These are phyloP conservation scores for Lunasporangiospora selenospora DNA, from an alignment of 192 early-diverging fungal genomes.

Conservation along the genomic window DNA sequence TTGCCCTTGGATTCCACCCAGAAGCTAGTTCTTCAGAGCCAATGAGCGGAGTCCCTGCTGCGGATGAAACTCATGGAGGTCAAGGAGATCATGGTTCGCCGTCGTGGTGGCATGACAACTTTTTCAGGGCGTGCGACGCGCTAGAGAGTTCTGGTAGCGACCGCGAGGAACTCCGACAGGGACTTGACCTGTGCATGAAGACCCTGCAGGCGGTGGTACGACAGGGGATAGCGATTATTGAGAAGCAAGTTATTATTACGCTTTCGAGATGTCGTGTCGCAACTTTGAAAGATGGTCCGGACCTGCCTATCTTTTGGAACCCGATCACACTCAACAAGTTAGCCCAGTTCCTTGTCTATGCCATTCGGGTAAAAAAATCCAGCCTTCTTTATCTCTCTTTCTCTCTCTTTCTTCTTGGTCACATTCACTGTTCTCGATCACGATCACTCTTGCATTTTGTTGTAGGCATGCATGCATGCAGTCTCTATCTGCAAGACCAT, in stretches of 20 bases:
- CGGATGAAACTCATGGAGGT: slow-evolving; percentile 30
- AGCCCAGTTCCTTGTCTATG: slow-evolving; percentile 85
- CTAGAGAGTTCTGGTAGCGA: slow-evolving; percentile 57
- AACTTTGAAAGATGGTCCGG: slow-evolving; percentile 65
- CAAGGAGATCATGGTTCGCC: not conserved
- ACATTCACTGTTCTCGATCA: slow-evolving; percentile 16
- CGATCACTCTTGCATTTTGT: too few species aligned
- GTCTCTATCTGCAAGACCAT: too few species aligned
- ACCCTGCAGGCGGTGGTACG: slow-evolving; percentile 79
- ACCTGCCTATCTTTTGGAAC: slow-evolving; percentile 61
- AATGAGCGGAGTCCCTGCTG: too few species aligned
- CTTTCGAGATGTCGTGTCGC: slow-evolving; percentile 78
- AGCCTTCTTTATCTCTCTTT: not conserved
- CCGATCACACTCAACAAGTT: slow-evolving; percentile 75
- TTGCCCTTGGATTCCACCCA: slow-evolving; percentile 40
- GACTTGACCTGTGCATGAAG: slow-evolving; percentile 76
- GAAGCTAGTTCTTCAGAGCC: too few species aligned
- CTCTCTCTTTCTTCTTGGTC: slow-evolving; percentile 25
- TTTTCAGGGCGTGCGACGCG: slow-evolving; percentile 92
- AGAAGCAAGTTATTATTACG: slow-evolving; percentile 78
- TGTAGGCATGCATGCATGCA: too few species aligned
- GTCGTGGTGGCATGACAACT: slow-evolving; percentile 78
- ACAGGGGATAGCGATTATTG: slow-evolving; percentile 82
- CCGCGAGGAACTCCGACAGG: slow-evolving; percentile 50
- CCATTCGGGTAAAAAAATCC: slow-evolving; percentile 61